Percentiles rank a stretch among this genome's conserved stretches.
Conservation (phyloP, 345 rosid species). For the Rhodamnia argentea region DNA sequence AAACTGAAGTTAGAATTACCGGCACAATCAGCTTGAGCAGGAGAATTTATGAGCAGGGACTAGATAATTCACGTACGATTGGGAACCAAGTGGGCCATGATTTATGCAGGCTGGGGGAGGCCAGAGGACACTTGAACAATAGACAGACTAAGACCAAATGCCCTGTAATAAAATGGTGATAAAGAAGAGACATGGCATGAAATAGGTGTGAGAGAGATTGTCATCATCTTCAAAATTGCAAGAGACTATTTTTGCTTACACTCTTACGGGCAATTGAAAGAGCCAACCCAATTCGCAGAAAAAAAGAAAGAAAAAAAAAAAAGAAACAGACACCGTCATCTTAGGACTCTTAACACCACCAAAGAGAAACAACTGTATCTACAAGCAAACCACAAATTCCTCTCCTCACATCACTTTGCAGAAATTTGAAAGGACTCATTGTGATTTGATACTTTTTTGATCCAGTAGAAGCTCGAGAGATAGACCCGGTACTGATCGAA, state of each 20-base stretch:
- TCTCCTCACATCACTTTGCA: constrained; percentile 1
- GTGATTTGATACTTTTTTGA: background rate
- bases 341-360: constrained; percentile 13
- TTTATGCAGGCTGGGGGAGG: background rate
- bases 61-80: background rate
- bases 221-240: constrained; percentile 28
- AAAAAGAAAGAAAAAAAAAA: background rate
- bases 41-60: background rate
- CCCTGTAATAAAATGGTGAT: background rate
- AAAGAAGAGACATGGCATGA: background rate
- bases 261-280: background rate
- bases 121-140: background rate
- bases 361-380: constrained; percentile 38
- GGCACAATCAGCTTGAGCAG: background rate
- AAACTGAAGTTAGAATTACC: background rate
- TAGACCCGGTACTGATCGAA: background rate
- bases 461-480: background rate
- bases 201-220: background rate
- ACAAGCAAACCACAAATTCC: constrained; percentile 16
- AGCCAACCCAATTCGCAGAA: background rate
- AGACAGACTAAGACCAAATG: background rate
- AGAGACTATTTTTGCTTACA: constrained; percentile 11
- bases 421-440: background rate
- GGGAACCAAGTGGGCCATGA: background rate
- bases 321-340: background rate